phyloP scores from a whole-genome alignment of 1,139 yeast species.

The Yamadazyma diddensiae region DNA sequence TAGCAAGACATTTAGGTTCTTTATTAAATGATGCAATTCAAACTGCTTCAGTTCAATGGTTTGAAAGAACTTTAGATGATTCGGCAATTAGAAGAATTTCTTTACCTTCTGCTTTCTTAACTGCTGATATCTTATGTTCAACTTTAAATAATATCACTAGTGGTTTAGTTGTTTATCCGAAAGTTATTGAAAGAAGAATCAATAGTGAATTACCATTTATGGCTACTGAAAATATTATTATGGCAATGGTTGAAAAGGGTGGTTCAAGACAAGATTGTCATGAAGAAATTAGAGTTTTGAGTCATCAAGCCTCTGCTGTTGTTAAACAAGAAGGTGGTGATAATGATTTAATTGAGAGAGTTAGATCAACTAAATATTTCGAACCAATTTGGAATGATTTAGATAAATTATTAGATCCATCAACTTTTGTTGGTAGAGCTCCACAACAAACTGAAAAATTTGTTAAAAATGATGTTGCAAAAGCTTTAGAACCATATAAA shows the following conservation, averaged over 20 bases:
- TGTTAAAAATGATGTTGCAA: slow-evolving; percentile 76
- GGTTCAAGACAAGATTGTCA: slow-evolving; percentile 98
- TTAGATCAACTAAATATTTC: slow-evolving; percentile 77
- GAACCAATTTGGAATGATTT: slow-evolving; percentile 85
- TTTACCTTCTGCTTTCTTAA: slow-evolving; percentile 92
- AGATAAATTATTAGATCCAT: slow-evolving; percentile 79
- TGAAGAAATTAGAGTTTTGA: slow-evolving; percentile 93
- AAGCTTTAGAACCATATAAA: slow-evolving; percentile 73
- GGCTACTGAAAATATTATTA: slow-evolving; percentile 98
- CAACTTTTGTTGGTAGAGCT: slow-evolving; percentile 97
- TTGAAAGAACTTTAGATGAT: slow-evolving; percentile 98
- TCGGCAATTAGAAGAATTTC: slow-evolving; percentile 98
- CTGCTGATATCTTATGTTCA: slow-evolving; percentile 89
- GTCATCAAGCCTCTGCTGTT: slow-evolving; percentile 96
- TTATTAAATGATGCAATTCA: slow-evolving; percentile 89
- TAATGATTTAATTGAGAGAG: slow-evolving; percentile 90
- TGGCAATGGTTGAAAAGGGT: slow-evolving; percentile 99
- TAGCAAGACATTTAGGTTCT: slow-evolving; percentile 92
- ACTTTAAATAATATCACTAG: slow-evolving; percentile 89
- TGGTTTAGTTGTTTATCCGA: slow-evolving; percentile 96
- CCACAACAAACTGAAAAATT: slow-evolving; percentile 97
- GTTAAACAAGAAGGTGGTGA: slow-evolving; percentile 99
- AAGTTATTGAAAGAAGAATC: slow-evolving; percentile 96
- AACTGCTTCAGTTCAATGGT: slow-evolving; percentile 98
- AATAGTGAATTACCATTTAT: slow-evolving; percentile 94